Conservation (phyloP, 306 rosid species). For the Carpinus fangiana region DNA sequence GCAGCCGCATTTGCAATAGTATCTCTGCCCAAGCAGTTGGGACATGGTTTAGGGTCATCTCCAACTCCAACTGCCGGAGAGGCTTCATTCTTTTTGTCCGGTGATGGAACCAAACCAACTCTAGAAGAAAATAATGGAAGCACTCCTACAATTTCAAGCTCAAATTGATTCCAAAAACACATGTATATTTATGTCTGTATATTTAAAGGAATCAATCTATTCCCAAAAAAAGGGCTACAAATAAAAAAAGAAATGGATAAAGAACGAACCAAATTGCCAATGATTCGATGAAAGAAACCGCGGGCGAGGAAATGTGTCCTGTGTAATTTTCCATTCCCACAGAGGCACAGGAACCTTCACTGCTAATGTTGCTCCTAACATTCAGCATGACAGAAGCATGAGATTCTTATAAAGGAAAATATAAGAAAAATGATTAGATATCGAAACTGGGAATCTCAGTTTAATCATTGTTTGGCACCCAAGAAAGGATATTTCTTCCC, state of each 20-base stretch:
- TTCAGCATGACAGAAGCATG: constrained; percentile 1
- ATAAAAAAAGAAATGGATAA: neutral
- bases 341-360: constrained; percentile 37
- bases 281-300: constrained; percentile 12
- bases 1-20: constrained; percentile 89
- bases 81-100: constrained; percentile 40
- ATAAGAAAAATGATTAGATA: neutral
- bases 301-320: constrained; percentile 18
- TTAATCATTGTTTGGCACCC: neutral
- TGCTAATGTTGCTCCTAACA: constrained; percentile 38
- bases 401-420: constrained; percentile 6
- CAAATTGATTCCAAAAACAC: neutral
- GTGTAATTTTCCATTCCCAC: constrained; percentile 36
- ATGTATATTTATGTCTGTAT: neutral
- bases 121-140: constrained; percentile 45
- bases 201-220: neutral
- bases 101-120: constrained; percentile 38
- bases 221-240: neutral
- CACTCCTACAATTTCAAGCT: constrained; percentile 43
- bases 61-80: constrained; percentile 34
- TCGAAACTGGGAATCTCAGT: neutral
- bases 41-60: constrained; percentile 43
- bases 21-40: constrained; percentile 64
- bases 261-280: constrained; percentile 40
- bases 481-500: neutral